Evolutionary conservation across 306 rosid species (phyloP), one percentile per base, ranked within the genome.

Genomic region (Rubus idaeus): DNA sequence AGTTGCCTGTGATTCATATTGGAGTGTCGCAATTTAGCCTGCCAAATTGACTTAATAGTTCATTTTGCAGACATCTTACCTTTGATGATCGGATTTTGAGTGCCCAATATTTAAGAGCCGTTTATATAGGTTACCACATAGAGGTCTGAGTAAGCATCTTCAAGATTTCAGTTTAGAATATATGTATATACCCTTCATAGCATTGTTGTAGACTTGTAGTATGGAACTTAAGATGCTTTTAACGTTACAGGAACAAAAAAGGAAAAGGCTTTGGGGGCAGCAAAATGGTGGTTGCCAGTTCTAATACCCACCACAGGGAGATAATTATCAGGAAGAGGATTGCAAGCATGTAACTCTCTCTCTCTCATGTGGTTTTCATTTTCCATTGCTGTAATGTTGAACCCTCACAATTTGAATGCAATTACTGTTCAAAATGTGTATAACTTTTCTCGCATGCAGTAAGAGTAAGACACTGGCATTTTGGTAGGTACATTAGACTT

Each of bases 251-350:
- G 61, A 75, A 53, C 11, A 17, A 13, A 71, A 56, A 68, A 63
- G 41, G 26, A 1, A 71, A n/a, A 45, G 75, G 61, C 57, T 71
- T 74, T 16, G 9, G 8, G 45, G 51, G 44, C 51, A 58, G 20
- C 26, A 73, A 74, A 68, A 91, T 94, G 96, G 91, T 88, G 79
- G 74, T 88, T 77, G 57, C 93, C 35, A 88, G 86, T 65, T 79
- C 82, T 60, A 91, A 86, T 86, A 83, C 96, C 69, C 89, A 89
- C 74, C 76, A 76, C 63, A 91, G 75, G 87, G 97, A 94, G 90
- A 75, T 89, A 18, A 74, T 80, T 51, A 83, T 91, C 85, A 89
- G 97, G 86, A 91, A 75, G 83, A 88, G 95, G 87, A 94, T 94
- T 64, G 78, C 86, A 37, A 90, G 93, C 98, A 89, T 94, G 97